Conservation (phyloP, 495 filamentous ascomycete genomes). For the Geopyxis carbonaria region DNA sequence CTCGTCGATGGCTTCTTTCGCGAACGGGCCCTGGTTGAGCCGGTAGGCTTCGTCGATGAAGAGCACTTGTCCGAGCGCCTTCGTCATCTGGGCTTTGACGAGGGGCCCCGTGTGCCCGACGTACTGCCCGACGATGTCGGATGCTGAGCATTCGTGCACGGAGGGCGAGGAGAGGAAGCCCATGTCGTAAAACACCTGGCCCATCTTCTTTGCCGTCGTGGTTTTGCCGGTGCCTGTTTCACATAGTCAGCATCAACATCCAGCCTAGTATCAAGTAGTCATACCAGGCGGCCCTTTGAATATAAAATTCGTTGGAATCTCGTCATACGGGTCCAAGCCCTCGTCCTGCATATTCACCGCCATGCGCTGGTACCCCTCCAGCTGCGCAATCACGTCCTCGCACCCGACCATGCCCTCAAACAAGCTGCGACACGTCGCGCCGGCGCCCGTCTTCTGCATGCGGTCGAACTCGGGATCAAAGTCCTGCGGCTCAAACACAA, state of each 20-base stretch:
- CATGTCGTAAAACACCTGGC: conserved; percentile 50
- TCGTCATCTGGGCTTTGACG: conserved; percentile 27
- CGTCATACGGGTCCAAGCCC: conserved; percentile 39
- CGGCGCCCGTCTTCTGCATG: conserved; percentile 31
- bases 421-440: conserved; percentile 29
- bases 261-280: conserved; percentile 4
- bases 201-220: conserved; percentile 50
- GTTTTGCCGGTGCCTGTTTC: conserved; percentile 52
- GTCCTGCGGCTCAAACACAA: conserved; percentile 40
- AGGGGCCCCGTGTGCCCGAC: conserved; percentile 36
- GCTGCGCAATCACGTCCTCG: conserved; percentile 39
- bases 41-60: conserved; percentile 21
- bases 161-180: conserved; percentile 36
- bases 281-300: conserved; percentile 48
- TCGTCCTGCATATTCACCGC: conserved; percentile 34
- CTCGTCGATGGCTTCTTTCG: conserved; percentile 57
- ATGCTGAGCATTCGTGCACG: conserved; percentile 41
- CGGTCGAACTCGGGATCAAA: conserved; percentile 54
- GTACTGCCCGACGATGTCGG: conserved; percentile 42
- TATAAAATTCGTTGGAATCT: conserved; percentile 45
- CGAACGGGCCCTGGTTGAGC: conserved; percentile 40
- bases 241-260: neutral
- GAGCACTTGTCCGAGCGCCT: conserved; percentile 40
- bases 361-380: conserved; percentile 43
- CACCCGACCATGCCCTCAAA: conserved; percentile 53